Base-by-base conservation (phyloP, 768 basidiomycete species). In the Leucosporidium creatinivorum region DNA sequence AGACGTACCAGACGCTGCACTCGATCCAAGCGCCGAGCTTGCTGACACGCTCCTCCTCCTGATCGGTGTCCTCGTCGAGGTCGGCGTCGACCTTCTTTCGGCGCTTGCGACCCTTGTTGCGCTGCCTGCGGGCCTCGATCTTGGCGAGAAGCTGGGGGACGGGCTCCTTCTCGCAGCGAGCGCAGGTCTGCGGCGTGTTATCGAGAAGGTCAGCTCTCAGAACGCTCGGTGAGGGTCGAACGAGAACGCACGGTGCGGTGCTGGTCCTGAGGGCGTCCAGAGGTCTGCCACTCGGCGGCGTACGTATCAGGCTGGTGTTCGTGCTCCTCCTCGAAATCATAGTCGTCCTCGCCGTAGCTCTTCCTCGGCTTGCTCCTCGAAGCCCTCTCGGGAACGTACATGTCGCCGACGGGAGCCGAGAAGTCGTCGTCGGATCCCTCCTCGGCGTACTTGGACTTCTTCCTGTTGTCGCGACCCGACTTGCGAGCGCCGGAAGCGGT, bases 11-110 rank as follows among this genome's bases (percentile, higher is more conserved):
- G 26, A 59, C 59, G 21, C 52, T 65, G 57, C 73, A 73, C 52
- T 73, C 73, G n/a, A 73, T 30, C 73, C 73, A 73, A 0, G 69
- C 58, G 21, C 73, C 73, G 19, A 54, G 56, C 50, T 58, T 62
- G n/a, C 10, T 28, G 17, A 49, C 23, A 1, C 54, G 49, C 1
- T 57, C 61, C 60, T 65, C 49, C 39, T 73, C 69, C 23, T 63
- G 48, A n/a, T 69, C 65, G 23, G 60, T 55, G 50, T 67, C 66
- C 21, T 69, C 63, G 47, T 68, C 58, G n/a, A 62, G 57, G 3
- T 39, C 58, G 62, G 60, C 62, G 50, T 49, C 58, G 19, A 28
- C 26, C 65, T 62, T 65, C 52, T 67, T 69, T 61, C 54, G 54
- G 15, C 17, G 21, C 58, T 48, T 58, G 31, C 62, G 54, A 10